Conservation (phyloP, 495 filamentous ascomycete species). For the Pyrenopolyporus hunteri region DNA sequence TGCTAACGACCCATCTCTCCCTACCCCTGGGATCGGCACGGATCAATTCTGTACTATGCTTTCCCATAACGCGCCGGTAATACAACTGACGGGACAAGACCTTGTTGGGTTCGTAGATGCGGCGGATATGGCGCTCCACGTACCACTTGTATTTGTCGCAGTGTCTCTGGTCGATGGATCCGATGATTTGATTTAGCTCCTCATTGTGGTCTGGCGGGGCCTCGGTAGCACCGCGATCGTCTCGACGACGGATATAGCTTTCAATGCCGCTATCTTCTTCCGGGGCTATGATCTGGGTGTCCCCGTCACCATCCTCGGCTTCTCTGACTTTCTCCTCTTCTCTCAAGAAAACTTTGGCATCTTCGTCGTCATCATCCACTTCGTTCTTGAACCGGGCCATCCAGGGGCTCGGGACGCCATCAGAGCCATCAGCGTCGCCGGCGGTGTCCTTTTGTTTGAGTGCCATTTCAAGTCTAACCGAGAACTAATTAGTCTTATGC, state of each 20-base stretch:
- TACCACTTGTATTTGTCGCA: conserved; percentile 6
- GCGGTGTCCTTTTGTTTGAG: too few species aligned
- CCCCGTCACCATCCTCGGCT: not conserved
- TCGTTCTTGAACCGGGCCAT: not conserved
- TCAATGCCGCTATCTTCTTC: too few species aligned
- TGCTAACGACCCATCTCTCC: not conserved
- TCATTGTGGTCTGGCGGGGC: too few species aligned
- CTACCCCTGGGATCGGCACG: not conserved
- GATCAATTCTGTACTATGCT: not conserved
- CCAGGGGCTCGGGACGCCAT: not conserved
- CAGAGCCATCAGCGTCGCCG: not conserved
- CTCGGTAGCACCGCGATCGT: too few species aligned
- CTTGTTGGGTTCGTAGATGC: not conserved
- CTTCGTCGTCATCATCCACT: not conserved
- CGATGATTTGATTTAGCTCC: not conserved
- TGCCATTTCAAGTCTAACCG: too few species aligned
- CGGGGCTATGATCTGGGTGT: not conserved
- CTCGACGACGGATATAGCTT: too few species aligned
- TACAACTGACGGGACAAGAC: not conserved
- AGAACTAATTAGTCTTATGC: too few species aligned
- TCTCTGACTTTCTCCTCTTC: not conserved
- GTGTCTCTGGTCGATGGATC: not conserved
- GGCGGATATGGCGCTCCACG: not conserved
- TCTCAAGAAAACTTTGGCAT: not conserved
- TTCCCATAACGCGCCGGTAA: not conserved